Conservation (phyloP, 306 rosid genomes). For the Gillenia trifoliata region DNA sequence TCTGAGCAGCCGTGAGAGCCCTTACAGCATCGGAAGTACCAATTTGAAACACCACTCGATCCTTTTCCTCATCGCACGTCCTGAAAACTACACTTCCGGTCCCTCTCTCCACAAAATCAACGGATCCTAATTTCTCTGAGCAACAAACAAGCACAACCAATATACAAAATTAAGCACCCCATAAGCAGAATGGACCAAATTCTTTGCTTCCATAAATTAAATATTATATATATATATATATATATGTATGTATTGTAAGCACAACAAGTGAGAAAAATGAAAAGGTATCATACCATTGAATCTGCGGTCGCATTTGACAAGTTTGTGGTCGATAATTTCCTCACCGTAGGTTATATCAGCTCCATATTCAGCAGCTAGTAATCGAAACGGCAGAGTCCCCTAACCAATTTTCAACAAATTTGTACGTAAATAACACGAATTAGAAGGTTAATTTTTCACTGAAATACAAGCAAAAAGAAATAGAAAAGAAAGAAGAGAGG, state of each 20-base stretch:
- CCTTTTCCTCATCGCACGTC: conserved; percentile 68
- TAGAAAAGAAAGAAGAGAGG: background rate
- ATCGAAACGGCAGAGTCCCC: conserved; percentile 86
- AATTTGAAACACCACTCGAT: conserved; percentile 76
- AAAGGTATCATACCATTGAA: conserved; percentile 49
- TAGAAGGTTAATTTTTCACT: background rate
- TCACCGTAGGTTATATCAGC: conserved; percentile 82
- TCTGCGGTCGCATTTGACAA: conserved; percentile 79
- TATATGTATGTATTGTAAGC: background rate
- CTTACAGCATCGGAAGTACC: conserved; percentile 85
- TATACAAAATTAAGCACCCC: background rate
- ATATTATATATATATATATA: too few relatives aligned
- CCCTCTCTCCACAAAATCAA: conserved; percentile 85
- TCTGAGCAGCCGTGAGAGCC: conserved; percentile 75
- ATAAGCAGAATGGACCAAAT: background rate
- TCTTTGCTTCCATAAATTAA: conserved; percentile 5
- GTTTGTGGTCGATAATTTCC: conserved; percentile 79
- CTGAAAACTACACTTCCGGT: conserved; percentile 71
- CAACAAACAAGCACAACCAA: conserved; percentile 5
- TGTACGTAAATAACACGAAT: background rate
- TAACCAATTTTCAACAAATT: conserved; percentile 10
- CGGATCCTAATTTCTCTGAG: conserved; percentile 53
- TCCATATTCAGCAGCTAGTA: conserved; percentile 79
- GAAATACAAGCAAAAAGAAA: background rate
- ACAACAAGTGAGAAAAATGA: background rate